Base-by-base conservation (phyloP, 371 early-diverging fungal species). In the Mortierella sp. region DNA sequence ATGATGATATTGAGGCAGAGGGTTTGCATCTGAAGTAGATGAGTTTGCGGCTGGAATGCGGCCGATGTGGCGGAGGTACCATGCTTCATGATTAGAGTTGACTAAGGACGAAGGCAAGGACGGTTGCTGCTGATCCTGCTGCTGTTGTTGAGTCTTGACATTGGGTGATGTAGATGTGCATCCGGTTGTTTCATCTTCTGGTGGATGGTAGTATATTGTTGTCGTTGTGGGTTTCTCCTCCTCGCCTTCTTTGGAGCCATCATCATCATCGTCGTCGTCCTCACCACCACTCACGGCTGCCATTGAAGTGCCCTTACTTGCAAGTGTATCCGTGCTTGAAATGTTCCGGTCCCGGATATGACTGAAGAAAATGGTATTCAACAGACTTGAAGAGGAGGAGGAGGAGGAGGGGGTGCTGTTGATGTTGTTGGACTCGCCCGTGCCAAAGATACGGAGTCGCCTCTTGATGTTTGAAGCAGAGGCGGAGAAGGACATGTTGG, bases 151-250 rank as follows among this genome's bases (percentile, higher is more conserved):
- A 24, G 55, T 3, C 6, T 55, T 50, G 48, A 48, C 14, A 48
- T 1, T 14, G 16, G 55, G 5, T 19, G 60, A 60, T 16, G 60
- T 2, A 19, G 21, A 6, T 4, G 34, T 19, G 34, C 19, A 6
- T 13, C 13, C 28, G 28, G 28, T 13, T 31, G 16, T 5, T 7
- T 28, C 63, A 19, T 31, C 21, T 1, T 4, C 10, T 28, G 58
- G 28, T 44, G 80, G 80, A 48, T 75, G 26, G 60, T 80, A 80
- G 54, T 80, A 75, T 24, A 80, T n/a, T n/a, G 80, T 80, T 26
- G 80, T 80, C 0, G 80, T 80, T 34, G 38, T 72, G 6, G 70
- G 75, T 21, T 47, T 38, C 11, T 79, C 68, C 8, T 57, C 48
- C 0, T 47, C 57, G 24, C 31, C 77, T 11, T 44, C 60, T 0